phyloP scores from a whole-genome alignment of 768 basidiomycete genomes.

The Pluteus cervinus region DNA sequence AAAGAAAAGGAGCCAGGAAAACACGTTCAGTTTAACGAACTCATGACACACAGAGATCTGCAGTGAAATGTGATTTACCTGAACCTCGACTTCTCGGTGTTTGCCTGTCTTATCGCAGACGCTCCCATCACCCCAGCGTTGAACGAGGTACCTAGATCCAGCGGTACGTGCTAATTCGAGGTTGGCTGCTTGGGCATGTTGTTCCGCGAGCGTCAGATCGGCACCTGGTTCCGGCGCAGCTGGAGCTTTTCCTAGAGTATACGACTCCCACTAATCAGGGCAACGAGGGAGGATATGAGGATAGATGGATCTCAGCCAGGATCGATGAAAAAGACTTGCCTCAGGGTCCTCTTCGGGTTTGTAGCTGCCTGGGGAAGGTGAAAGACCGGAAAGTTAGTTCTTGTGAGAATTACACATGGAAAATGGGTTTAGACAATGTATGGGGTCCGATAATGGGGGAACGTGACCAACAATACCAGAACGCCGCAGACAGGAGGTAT shows the following conservation, averaged over 20 bases:
- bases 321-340: slow-evolving; percentile 36
- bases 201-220: slow-evolving; percentile 62
- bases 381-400: slow-evolving; percentile 9
- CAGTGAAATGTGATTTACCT: slow-evolving; percentile 47
- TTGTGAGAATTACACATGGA: slow-evolving; percentile 1
- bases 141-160: slow-evolving; percentile 87
- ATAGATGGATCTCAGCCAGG: slow-evolving; percentile 16
- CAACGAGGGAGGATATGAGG: slow-evolving; percentile 16
- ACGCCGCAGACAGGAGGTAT: too few species aligned
- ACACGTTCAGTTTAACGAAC: slow-evolving; percentile 92
- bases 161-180: slow-evolving; percentile 72
- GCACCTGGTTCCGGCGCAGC: slow-evolving; percentile 50
- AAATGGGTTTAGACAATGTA: neutral
- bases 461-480: too few species aligned
- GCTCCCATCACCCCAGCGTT: slow-evolving; percentile 88
- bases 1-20: slow-evolving; percentile 98
- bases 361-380: slow-evolving; percentile 48
- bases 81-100: slow-evolving; percentile 89
- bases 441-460: too few species aligned
- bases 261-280: slow-evolving; percentile 60
- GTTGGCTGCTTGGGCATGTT: slow-evolving; percentile 57
- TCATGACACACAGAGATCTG: too few species aligned
- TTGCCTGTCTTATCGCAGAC: slow-evolving; percentile 88
- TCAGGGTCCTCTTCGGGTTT: slow-evolving; percentile 83
- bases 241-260: slow-evolving; percentile 71